These are phyloP conservation scores for Fistulifera solaris DNA, from an alignment of 108 stramenopile species.

Conservation along the genomic window DNA sequence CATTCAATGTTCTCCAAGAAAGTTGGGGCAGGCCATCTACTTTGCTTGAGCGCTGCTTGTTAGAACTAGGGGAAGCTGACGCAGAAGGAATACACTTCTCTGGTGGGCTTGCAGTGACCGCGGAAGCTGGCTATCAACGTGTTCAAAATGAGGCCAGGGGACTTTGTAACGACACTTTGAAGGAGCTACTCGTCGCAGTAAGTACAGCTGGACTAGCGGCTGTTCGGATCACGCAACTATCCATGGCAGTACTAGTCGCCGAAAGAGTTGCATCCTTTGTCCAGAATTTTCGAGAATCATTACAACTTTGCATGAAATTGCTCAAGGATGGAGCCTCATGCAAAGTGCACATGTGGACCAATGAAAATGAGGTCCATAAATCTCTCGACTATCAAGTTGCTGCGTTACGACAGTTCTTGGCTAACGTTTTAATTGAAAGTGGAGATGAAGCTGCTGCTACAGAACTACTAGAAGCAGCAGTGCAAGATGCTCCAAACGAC, in stretches of 20 bases:
- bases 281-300: too few relatives aligned
- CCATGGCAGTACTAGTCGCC: conserved; percentile 5
- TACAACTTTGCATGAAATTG: not conserved
- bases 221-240: conserved; percentile 20
- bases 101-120: conserved; percentile 30
- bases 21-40: conserved; percentile 32
- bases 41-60: conserved; percentile 26
- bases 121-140: conserved; percentile 22
- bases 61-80: conserved; percentile 57
- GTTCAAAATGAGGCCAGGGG: conserved; percentile 6
- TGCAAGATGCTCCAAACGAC: conserved; percentile 38
- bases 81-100: conserved; percentile 35
- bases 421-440: conserved; percentile 40
- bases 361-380: not conserved
- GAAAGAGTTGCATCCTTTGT: not conserved
- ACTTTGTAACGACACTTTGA: conserved; percentile 1
- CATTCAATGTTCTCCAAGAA: conserved; percentile 18
- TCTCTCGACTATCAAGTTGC: conserved; percentile 30
- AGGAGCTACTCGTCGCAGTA: not conserved
- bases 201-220: conserved; percentile 5
- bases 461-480: conserved; percentile 44
- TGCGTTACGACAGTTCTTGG: conserved; percentile 44
- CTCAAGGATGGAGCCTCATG: not conserved
- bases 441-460: conserved; percentile 35
- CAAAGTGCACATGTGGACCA: not conserved